Conservation (phyloP, 1,284 basidiomycete species). For the Ganoderma lucidum region DNA sequence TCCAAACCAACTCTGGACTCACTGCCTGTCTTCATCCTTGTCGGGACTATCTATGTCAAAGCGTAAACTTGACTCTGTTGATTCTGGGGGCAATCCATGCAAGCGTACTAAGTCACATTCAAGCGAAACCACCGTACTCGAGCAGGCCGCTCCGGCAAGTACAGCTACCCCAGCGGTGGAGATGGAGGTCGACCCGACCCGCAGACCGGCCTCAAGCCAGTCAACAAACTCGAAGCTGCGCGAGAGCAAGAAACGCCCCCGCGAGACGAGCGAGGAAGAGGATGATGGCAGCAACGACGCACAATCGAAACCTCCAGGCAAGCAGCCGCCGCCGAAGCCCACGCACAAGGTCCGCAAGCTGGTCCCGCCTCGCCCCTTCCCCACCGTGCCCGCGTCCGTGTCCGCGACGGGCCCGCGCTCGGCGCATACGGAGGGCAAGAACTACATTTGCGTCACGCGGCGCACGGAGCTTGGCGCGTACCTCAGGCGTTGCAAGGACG, state of each 20-base stretch:
- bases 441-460: conserved; percentile 82
- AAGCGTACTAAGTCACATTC: conserved; percentile 24
- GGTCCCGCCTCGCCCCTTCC: conserved; percentile 74
- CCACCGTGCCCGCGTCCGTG: conserved; percentile 78
- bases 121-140: not conserved
- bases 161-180: not conserved
- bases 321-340: conserved; percentile 14
- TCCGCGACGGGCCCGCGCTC: conserved; percentile 84
- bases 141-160: too few relatives aligned
- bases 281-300: not conserved
- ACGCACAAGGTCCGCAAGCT: conserved; percentile 66
- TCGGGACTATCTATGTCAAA: conserved; percentile 39
- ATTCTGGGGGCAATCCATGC: not conserved
- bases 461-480: conserved; percentile 80
- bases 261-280: not conserved
- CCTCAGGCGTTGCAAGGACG: conserved; percentile 80
- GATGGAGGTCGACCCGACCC: not conserved
- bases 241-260: not conserved
- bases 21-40: conserved; percentile 11
- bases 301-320: not conserved
- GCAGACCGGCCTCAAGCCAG: not conserved
- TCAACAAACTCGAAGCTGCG: not conserved
- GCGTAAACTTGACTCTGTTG: conserved; percentile 46
- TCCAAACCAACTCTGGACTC: not conserved
- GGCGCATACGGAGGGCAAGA: conserved; percentile 78